These are phyloP conservation scores for Venturia oleaginea DNA, from an alignment of 2,329 filamentous ascomycete genomes.

Conservation along the genomic window DNA sequence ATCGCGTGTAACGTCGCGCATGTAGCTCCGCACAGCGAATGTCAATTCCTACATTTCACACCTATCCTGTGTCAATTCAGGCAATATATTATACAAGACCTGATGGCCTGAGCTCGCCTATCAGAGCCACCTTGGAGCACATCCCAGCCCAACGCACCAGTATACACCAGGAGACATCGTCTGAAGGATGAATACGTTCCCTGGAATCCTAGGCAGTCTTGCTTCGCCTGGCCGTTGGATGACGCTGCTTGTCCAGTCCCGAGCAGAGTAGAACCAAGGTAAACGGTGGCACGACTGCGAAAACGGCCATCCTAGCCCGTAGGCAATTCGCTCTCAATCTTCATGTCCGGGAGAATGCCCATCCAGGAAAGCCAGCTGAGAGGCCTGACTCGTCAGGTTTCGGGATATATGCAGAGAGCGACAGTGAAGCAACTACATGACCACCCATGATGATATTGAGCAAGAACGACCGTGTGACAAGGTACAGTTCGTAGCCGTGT, in stretches of 20 bases:
- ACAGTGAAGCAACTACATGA: neutral
- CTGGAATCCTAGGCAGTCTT: neutral
- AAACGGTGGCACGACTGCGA: neutral
- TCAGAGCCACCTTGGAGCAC: neutral
- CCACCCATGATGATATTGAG: neutral
- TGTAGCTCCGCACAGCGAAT: neutral
- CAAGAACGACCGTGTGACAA: neutral
- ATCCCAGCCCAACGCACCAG: neutral
- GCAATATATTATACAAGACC: neutral
- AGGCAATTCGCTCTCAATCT: neutral
- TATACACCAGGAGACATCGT: neutral
- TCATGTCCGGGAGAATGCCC: neutral
- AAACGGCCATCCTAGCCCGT: neutral
- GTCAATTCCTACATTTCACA: neutral
- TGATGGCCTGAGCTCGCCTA: neutral
- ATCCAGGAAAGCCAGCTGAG: neutral
- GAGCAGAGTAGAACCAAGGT: neutral
- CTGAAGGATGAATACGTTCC: neutral
- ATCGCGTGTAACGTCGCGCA: neutral
- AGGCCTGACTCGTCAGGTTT: neutral
- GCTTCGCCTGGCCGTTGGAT: neutral
- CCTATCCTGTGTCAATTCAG: neutral
- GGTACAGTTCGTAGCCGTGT: neutral
- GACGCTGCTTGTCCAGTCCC: neutral
- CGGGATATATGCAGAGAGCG: neutral